These are phyloP conservation scores for Penicillium paradoxum DNA, from an alignment of 495 filamentous ascomycete species.

Conservation along the genomic window DNA sequence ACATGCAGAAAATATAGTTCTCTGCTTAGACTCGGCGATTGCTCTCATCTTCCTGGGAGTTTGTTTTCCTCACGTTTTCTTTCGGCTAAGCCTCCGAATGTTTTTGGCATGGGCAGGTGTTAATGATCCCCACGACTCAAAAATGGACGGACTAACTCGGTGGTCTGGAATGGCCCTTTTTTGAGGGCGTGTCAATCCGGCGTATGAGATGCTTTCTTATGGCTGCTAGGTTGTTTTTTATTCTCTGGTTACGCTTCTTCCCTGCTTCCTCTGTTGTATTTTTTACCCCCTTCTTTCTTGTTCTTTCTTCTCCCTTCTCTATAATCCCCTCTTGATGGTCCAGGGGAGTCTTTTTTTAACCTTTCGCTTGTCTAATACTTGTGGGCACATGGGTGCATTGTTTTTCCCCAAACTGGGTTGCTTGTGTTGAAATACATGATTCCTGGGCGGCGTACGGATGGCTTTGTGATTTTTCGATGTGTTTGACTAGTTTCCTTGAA, in stretches of 20 bases:
- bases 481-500: constrained; percentile 21
- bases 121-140: constrained; percentile 42
- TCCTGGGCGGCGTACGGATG: constrained; percentile 26
- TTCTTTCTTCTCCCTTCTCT: constrained; percentile 1
- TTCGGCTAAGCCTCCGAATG: constrained; percentile 24
- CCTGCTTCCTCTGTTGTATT: constrained; percentile 16
- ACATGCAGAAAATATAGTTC: constrained; percentile 7
- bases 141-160: constrained; percentile 33
- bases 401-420: constrained; percentile 17
- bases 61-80: constrained; percentile 11
- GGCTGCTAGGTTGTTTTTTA: constrained; percentile 23
- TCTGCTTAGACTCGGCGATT: constrained; percentile 22
- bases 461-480: constrained; percentile 19
- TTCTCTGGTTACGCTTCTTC: constrained; percentile 22
- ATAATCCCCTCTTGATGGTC: constrained; percentile 16
- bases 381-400: constrained; percentile 23
- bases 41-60: constrained; percentile 9
- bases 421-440: constrained; percentile 27
- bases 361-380: constrained; percentile 33
- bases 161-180: constrained; percentile 29
- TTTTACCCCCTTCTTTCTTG: constrained; percentile 7
- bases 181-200: constrained; percentile 30
- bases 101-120: constrained; percentile 43
- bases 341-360: constrained; percentile 10
- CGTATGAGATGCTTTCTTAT: constrained; percentile 24